Conservation (phyloP, 116 monocot genomes). For the Iris pallida region DNA sequence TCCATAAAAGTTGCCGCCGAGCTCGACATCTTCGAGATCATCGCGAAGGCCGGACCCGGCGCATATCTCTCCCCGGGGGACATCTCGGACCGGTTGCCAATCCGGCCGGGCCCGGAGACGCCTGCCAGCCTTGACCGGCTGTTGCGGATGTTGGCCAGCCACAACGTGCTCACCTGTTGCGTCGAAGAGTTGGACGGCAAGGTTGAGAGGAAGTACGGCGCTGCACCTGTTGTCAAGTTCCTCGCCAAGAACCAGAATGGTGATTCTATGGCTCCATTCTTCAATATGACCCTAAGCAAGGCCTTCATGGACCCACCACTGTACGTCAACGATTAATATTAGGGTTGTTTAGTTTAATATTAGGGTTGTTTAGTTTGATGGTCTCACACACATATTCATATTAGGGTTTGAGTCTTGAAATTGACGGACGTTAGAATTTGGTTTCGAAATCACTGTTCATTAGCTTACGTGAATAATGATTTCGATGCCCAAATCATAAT, state of each 20-base stretch:
- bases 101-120: conserved; percentile 21
- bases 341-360: background rate
- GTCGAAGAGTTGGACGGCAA: conserved; percentile 2
- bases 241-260: conserved; percentile 36
- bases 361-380: no score
- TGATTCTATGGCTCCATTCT: conserved; percentile 24
- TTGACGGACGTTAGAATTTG: no score
- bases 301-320: conserved; percentile 34
- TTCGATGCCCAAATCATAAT: no score
- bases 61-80: conserved; percentile 23
- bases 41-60: no score
- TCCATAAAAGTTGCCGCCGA: conserved; percentile 36
- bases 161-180: conserved; percentile 34
- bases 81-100: conserved; percentile 9
- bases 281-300: conserved; percentile 25
- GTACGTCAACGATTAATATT: background rate
- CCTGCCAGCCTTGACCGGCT: conserved; percentile 37
- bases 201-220: conserved; percentile 20
- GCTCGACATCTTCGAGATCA: conserved; percentile 33
- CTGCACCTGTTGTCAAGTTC: conserved; percentile 31
- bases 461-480: no score
- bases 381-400: no score
- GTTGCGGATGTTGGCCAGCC: conserved; percentile 34
- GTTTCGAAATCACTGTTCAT: no score
- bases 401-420: background rate